Conservation (phyloP, 2,329 filamentous ascomycete species). For the Penicillium sp. region DNA sequence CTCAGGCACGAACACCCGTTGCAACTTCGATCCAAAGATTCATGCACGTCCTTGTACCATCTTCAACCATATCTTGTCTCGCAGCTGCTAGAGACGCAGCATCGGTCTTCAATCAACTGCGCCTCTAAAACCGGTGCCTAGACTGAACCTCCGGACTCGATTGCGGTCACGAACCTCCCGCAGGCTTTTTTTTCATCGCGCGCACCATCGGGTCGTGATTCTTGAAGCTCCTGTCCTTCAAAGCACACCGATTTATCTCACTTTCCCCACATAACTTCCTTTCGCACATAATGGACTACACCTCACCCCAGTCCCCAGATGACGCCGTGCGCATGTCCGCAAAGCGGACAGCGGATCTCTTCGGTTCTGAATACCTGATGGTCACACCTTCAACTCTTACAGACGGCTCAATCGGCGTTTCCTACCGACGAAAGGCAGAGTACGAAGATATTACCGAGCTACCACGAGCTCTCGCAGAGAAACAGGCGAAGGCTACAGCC, state of each 20-base stretch:
- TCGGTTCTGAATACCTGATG: constrained; percentile 48
- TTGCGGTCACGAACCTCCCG: constrained; percentile 2
- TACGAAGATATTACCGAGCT: constrained; percentile 76
- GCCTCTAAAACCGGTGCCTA: not conserved
- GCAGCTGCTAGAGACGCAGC: not conserved
- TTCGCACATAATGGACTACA: constrained; percentile 30
- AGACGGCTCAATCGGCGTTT: constrained; percentile 44
- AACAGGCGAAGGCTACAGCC: constrained; percentile 66
- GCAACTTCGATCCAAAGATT: constrained; percentile 16
- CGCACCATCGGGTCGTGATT: constrained; percentile 9
- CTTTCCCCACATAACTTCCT: not conserved
- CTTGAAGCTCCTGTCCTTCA: constrained; percentile 3
- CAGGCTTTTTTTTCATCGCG: constrained; percentile 23
- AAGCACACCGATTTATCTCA: not conserved
- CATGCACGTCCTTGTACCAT: constrained; percentile 6
- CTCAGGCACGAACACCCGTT: constrained; percentile 19
- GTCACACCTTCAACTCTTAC: constrained; percentile 44
- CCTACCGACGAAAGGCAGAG: constrained; percentile 56
- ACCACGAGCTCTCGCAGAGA: constrained; percentile 73
- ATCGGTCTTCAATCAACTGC: not conserved
- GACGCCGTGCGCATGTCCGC: constrained; percentile 43
- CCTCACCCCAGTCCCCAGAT: constrained; percentile 31
- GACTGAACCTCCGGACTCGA: not conserved
- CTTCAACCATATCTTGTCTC: not conserved
- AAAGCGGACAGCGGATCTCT: constrained; percentile 48